Evolutionary conservation across 1,284 basidiomycete genomes (phyloP), one percentile per base, ranked within the genome.

Genomic region (Apiotrichum akiyoshidainum): DNA sequence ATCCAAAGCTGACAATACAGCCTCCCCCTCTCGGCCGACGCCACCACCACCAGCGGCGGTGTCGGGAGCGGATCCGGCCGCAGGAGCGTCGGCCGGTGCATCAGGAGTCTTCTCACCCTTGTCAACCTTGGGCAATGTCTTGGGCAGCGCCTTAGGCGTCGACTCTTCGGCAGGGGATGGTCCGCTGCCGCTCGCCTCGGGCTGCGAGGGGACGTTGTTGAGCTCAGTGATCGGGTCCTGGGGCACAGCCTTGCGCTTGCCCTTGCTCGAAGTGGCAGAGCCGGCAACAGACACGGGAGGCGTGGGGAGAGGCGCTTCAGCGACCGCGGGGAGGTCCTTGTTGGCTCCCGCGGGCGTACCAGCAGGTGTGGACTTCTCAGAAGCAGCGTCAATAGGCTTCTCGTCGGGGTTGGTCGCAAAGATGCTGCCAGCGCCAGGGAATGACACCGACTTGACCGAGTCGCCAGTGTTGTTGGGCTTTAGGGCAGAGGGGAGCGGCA

Each of bases 161-260:
- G 26, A 31, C 41, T 56, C 51, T 37, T 10, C 37, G 11, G 37
- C 37, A 37, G 37, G 37, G 37, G 37, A 13, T 13, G 37, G 7
- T 31, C 26, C 26, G 7, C 26, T 31, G 26, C 26, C 26, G 26
- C 26, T 31, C 26, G 26, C 26, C 26, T 31, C 26, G 26, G 26
- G 26, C 26, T 31, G 26, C 26, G 26, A 31, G 26, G 26, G 26
- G 26, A 31, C 26, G 26, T 31, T 31, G 26, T 12, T 8, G 33
- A 19, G 12, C 8, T 33, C 45, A 3, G 26, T 31, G 26, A 31
- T 31, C 26, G 26, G 26, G 34, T 49, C 47, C 17, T 37, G 35
- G 31, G 46, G 49, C 2, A 57, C 55, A 3, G 55, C 41, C 49
- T 57, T 57, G 42, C 49, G 48, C 35, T 50, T 46, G 19, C 39